phyloP scores from a whole-genome alignment of 2,329 filamentous ascomycete genomes.

The Iodosphaeria phyllophila region DNA sequence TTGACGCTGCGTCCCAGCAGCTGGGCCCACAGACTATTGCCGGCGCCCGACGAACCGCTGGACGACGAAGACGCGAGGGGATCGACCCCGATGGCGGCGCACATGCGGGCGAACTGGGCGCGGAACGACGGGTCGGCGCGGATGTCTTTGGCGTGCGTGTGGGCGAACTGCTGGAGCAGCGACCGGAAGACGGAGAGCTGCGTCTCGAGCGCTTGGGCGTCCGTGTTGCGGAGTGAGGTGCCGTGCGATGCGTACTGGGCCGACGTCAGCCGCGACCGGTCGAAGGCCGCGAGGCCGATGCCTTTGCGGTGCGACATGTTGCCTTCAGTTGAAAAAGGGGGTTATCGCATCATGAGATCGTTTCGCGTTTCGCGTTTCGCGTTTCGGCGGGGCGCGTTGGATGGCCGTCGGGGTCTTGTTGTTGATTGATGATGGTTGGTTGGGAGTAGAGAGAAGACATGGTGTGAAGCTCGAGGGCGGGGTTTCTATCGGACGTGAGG shows the following conservation, averaged over 20 bases:
- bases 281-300: conserved; percentile 80
- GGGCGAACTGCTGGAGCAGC: conserved; percentile 82
- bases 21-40: conserved; percentile 75
- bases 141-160: conserved; percentile 89
- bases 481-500: no score
- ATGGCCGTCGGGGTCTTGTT: no score
- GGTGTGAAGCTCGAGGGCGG: no score
- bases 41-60: conserved; percentile 24
- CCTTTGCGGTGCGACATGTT: conserved; percentile 69
- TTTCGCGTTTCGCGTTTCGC: no score
- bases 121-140: conserved; percentile 89
- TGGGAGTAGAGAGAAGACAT: no score
- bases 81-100: conserved; percentile 88
- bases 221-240: conserved; percentile 63
- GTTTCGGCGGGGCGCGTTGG: no score
- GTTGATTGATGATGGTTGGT: no score
- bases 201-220: conserved; percentile 72
- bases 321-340: no score
- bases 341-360: no score
- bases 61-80: conserved; percentile 50
- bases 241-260: conserved; percentile 87
- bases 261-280: conserved; percentile 65
- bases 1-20: conserved; percentile 81
- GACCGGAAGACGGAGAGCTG: conserved; percentile 95
- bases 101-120: conserved; percentile 97